Evolutionary conservation across 768 basidiomycete species (phyloP).

Genomic region (Hemileccinum impolitum): DNA sequence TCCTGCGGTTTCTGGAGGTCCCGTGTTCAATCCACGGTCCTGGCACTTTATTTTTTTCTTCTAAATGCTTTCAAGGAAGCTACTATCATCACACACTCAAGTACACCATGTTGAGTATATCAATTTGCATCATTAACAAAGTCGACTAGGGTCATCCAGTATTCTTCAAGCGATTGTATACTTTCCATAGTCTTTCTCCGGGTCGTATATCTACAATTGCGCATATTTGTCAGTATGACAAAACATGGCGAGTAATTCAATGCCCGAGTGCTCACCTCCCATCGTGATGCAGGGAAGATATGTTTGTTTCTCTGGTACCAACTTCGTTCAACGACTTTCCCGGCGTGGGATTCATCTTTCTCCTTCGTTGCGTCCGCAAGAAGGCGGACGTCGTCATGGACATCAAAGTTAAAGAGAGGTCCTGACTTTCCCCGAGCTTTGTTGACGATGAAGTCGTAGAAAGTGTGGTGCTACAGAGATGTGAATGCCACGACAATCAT

Average conservation of each 20-base stretch:
- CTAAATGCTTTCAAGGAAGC: background rate
- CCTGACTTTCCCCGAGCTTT: conserved; percentile 98
- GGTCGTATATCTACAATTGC: conserved; percentile 73
- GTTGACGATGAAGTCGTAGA: conserved; percentile 98
- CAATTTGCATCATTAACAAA: too few species aligned
- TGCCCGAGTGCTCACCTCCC: conserved; percentile 73
- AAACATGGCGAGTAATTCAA: background rate
- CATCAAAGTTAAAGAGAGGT: conserved; percentile 97
- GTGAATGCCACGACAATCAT: background rate
- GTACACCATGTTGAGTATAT: too few species aligned
- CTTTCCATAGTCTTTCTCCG: conserved; percentile 89
- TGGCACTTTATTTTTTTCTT: conserved; percentile 41
- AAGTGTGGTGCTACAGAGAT: conserved; percentile 82
- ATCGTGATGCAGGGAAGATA: conserved; percentile 94
- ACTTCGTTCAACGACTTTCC: conserved; percentile 95
- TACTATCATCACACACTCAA: too few species aligned
- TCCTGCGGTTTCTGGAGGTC: conserved; percentile 56
- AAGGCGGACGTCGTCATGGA: conserved; percentile 96
- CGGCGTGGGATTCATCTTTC: conserved; percentile 98
- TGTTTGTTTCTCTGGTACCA: conserved; percentile 97
- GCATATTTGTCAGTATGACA: background rate
- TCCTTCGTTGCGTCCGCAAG: conserved; percentile 93
- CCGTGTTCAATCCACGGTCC: conserved; percentile 78
- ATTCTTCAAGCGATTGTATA: conserved; percentile 68
- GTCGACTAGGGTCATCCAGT: background rate